Conservation (phyloP, 495 filamentous ascomycete genomes). For the Neurospora sp. region DNA sequence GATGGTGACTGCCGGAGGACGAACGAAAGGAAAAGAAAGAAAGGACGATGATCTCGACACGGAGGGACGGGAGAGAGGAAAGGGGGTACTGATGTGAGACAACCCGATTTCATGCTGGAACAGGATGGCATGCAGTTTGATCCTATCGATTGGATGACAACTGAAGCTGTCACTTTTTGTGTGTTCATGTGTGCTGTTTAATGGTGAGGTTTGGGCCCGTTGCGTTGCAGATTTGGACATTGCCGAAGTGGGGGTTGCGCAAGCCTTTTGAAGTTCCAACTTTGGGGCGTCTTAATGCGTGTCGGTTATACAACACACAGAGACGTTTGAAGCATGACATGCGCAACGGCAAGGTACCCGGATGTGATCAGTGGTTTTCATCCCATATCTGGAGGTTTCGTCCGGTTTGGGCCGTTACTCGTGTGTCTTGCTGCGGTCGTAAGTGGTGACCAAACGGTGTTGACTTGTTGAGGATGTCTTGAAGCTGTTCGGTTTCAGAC, state of each 20-base stretch:
- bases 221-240: not conserved
- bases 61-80: not conserved
- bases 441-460: not conserved
- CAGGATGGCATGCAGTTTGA: not conserved
- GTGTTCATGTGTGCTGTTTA: not conserved
- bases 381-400: not conserved
- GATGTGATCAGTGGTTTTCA: not conserved
- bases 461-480: not conserved
- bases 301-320: not conserved
- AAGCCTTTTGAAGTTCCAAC: not conserved
- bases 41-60: not conserved
- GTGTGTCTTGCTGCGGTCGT: not conserved
- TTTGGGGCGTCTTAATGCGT: not conserved
- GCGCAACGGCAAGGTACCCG: not conserved
- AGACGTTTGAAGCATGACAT: not conserved
- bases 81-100: not conserved
- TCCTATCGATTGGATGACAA: not conserved
- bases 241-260: not conserved
- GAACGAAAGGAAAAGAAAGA: not conserved
- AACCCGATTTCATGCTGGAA: not conserved
- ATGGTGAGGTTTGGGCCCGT: not conserved
- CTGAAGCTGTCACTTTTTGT: not conserved
- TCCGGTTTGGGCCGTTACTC: not conserved
- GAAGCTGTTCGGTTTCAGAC: not conserved
- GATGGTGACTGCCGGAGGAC: not conserved